Evolutionary conservation across 2,329 filamentous ascomycete species (phyloP), one percentile per base, ranked within the genome.

Genomic region (Beauveria sp.): DNA sequence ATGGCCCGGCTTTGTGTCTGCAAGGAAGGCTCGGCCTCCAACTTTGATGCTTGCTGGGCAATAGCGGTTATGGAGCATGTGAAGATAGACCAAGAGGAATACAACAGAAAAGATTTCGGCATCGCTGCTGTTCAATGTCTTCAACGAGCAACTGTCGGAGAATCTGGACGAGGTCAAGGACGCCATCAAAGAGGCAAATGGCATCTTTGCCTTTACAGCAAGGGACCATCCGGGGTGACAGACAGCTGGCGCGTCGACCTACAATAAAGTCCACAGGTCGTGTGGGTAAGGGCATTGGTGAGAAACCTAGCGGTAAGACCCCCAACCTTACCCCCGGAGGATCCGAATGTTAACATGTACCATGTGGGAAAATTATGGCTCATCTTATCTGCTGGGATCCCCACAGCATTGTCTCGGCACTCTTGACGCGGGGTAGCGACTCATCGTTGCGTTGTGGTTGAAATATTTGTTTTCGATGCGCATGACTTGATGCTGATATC

Each of bases 241-340:
- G 85, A 90, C 68, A 87, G 84, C 75, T 96, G 91, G 91, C 84
- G 92, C 77, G 89, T 96, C 67, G 92, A 96, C 74, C 83, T 96
- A 26, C 5, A 26, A 26, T 26, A 53, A 96, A 95, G 81, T 83
- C 92, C 70, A 89, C 86, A 67, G 92, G 92, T 62, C 81, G 81
- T 53, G 91, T 95, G 28, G 87, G 83, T 68, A 88, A 88, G 73
- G 92, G 92, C 58, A 73, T 82, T 22, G 88, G 87, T 66, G 84
- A 84, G 68, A 95, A 95, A 78, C 85, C 91, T 26, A 89, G 86
- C 73, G 88, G 89, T 92, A 72, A 72, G 83, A 73, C n/a, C 52
- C 20, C 16, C 22, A 7, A 20, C 2, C 12, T 4, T 34, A 3
- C 38, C 51, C 40, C 53, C 43, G 34, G 22, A 53, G 46, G 46